Evolutionary conservation across 768 basidiomycete genomes (phyloP).

Genomic region (Cystofilobasidium ferigula): DNA sequence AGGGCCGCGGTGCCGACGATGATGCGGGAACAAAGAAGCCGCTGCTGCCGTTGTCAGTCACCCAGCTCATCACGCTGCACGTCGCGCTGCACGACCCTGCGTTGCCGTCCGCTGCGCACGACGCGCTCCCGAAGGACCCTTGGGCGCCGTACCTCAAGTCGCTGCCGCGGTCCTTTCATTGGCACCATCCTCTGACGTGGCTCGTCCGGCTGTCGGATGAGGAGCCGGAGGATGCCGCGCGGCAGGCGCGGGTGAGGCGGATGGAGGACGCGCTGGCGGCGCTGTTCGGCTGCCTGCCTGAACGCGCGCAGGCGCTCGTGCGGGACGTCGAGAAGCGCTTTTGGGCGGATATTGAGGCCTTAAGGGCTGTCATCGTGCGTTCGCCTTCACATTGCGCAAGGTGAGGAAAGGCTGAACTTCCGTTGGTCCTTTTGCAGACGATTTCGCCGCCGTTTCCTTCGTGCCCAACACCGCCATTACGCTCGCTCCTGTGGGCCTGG

Average conservation of each 20-base stretch:
- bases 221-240: constrained; percentile 36
- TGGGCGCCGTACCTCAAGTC: constrained; percentile 53
- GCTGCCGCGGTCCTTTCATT: constrained; percentile 59
- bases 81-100: constrained; percentile 49
- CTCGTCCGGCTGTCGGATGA: constrained; percentile 20
- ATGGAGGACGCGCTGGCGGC: constrained; percentile 28
- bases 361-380: constrained; percentile 26
- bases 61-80: constrained; percentile 71
- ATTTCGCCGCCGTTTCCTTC: constrained; percentile 18
- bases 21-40: constrained; percentile 31
- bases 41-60: constrained; percentile 43
- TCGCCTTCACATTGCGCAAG: not conserved
- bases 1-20: constrained; percentile 1
- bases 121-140: constrained; percentile 36
- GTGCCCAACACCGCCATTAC: constrained; percentile 29
- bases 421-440: not conserved
- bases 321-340: constrained; percentile 33
- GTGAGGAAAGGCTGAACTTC: constrained; percentile 25
- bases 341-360: constrained; percentile 29
- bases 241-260: constrained; percentile 27
- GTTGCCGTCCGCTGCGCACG: constrained; percentile 38
- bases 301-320: constrained; percentile 28
- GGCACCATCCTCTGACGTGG: constrained; percentile 74
- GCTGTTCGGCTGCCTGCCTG: constrained; percentile 38
- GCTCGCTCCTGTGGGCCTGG: constrained; percentile 77